Percentiles rank a stretch among this genome's conserved stretches.
Evolutionary conservation across 495 filamentous ascomycete genomes (phyloP).

Genomic region (Penicillium salamii): DNA sequence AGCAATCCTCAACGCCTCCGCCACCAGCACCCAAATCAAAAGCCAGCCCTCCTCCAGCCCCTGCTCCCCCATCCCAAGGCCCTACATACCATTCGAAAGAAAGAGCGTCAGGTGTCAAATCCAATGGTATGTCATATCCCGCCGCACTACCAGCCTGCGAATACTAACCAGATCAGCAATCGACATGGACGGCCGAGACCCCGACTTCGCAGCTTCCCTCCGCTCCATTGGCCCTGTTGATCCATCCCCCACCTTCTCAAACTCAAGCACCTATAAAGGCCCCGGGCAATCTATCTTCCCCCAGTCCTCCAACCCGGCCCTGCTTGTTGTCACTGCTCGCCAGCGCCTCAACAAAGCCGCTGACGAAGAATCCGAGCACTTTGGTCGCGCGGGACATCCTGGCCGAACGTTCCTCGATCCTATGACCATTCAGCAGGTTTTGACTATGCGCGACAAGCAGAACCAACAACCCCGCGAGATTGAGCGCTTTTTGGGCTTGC

Average conservation of each 20-base stretch:
- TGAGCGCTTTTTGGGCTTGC: constrained; percentile 57
- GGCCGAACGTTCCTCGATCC: constrained; percentile 60
- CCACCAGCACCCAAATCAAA: constrained; percentile 14
- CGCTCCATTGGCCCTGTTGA: constrained; percentile 62
- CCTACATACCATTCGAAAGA: constrained; percentile 42
- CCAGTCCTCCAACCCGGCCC: constrained; percentile 49
- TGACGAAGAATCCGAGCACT: constrained; percentile 45
- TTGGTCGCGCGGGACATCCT: constrained; percentile 42
- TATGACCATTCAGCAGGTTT: constrained; percentile 55
- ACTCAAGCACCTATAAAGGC: constrained; percentile 48
- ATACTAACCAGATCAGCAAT: constrained; percentile 44
- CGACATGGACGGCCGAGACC: constrained; percentile 63
- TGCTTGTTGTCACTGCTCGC: constrained; percentile 47
- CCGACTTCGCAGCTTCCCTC: constrained; percentile 60
- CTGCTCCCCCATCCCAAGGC: constrained; percentile 20
- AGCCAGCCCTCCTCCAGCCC: constrained; percentile 26
- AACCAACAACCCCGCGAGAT: constrained; percentile 50
- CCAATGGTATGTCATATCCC: constrained; percentile 26
- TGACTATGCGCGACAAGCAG: constrained; percentile 58
- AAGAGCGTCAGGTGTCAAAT: constrained; percentile 31
- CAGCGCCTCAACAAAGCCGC: constrained; percentile 43
- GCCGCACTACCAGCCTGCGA: background rate
- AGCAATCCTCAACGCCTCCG: constrained; percentile 11
- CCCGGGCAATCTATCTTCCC: constrained; percentile 43
- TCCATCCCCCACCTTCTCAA: constrained; percentile 56